phyloP scores from a whole-genome alignment of 1,284 basidiomycete genomes.

The Ceratobasidium sp. region DNA sequence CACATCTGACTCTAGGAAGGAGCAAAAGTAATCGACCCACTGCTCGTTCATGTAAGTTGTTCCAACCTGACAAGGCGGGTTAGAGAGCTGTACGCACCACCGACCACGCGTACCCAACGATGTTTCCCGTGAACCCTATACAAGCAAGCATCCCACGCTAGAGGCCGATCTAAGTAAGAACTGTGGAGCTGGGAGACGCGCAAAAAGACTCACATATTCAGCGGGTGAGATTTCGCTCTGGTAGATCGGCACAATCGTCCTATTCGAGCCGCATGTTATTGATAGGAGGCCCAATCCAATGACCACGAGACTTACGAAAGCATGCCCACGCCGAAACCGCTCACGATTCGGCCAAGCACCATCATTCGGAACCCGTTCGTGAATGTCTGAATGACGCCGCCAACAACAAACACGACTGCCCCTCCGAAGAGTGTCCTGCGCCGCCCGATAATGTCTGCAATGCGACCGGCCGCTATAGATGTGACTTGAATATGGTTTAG shows the following conservation, averaged over 20 bases:
- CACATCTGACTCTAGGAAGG: conserved; percentile 83
- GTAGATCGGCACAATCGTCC: conserved; percentile 97
- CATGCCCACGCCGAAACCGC: conserved; percentile 94
- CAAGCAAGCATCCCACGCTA: conserved; percentile 92
- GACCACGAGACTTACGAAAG: conserved; percentile 73
- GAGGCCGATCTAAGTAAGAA: conserved; percentile 45
- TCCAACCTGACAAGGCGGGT: conserved; percentile 4
- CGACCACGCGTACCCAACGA: conserved; percentile 93
- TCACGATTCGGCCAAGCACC: conserved; percentile 88
- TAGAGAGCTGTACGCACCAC: conserved; percentile 79
- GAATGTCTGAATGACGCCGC: conserved; percentile 91
- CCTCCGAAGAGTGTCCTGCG: conserved; percentile 90
- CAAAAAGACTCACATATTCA: conserved; percentile 77
- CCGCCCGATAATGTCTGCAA: too few species aligned
- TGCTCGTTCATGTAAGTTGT: conserved; percentile 56
- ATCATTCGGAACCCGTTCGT: conserved; percentile 86
- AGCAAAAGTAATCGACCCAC: conserved; percentile 97
- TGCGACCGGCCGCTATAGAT: conserved; percentile 91
- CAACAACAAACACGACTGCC: conserved; percentile 88
- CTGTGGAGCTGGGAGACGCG: conserved; percentile 35
- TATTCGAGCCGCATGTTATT: conserved; percentile 55
- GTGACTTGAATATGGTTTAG: conserved; percentile 70
- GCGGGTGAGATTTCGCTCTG: conserved; percentile 97
- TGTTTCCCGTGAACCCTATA: conserved; percentile 96
- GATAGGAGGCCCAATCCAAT: conserved; percentile 26